A percentile compares a stretch with the other conserved stretches of the same genome.
These are phyloP conservation scores for Achlya hypogyna DNA, from an alignment of 352 stramenopile species.

Conservation along the genomic window DNA sequence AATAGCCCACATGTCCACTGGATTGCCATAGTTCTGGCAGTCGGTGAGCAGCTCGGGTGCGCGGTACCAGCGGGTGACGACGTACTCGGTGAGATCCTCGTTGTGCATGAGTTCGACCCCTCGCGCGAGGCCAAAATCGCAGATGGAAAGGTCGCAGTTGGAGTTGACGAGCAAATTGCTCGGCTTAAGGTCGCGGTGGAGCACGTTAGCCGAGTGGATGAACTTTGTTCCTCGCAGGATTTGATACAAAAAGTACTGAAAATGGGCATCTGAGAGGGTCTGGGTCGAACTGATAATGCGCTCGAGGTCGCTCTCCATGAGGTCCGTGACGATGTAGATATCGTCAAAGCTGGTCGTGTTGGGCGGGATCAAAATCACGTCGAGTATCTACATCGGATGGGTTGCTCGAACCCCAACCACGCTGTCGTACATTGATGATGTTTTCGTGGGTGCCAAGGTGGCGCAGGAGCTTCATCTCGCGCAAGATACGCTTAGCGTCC, in stretches of 20 bases:
- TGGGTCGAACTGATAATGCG: conserved; percentile 86
- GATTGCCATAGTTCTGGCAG: conserved; percentile 94
- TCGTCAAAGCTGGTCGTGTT: conserved; percentile 82
- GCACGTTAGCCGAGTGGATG: conserved; percentile 95
- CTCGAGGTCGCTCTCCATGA: conserved; percentile 89
- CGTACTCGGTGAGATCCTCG: conserved; percentile 78
- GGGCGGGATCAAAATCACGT: conserved; percentile 70
- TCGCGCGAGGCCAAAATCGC: conserved; percentile 88
- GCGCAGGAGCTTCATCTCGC: conserved; percentile 89
- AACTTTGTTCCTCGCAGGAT: conserved; percentile 95
- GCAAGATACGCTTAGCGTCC: conserved; percentile 88
- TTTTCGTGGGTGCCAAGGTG: conserved; percentile 88
- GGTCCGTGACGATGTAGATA: conserved; percentile 88
- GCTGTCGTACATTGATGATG: conserved; percentile 68
- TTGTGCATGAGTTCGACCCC: conserved; percentile 81
- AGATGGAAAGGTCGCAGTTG: conserved; percentile 86
- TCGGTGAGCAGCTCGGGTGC: conserved; percentile 75
- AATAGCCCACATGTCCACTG: conserved; percentile 94
- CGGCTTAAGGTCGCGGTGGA: conserved; percentile 81
- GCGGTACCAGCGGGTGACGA: conserved; percentile 88
- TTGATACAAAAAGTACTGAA: conserved; percentile 87
- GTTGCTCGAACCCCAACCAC: neutral
- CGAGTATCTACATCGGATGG: conserved; percentile 46
- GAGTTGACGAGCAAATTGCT: conserved; percentile 86
- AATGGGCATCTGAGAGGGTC: conserved; percentile 76